Base-by-base conservation (phyloP, 75 land plant genomes). In the Pinus tabuliformis region DNA sequence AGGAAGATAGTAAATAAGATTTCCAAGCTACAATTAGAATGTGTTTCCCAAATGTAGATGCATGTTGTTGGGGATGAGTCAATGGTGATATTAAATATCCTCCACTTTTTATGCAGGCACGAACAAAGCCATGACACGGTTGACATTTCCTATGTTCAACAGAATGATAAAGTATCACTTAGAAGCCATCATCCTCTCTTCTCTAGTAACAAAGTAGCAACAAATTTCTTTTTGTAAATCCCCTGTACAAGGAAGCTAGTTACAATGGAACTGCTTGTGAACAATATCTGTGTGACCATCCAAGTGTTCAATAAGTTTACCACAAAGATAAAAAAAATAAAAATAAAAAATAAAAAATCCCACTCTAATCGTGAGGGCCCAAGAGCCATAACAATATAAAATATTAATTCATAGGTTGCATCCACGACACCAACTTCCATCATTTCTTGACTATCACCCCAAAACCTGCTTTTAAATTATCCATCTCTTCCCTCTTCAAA, bases 21-120 rank as follows among this genome's bases (percentile, higher is more conserved):
- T 83, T 95, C 99, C 99, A 95, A 76, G 93, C 99, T 58, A 91
- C 79, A 15, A 91, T 90, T 76, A 95, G 87, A 94, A 95, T 94
- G 77, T 95, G 94, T 59, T 84, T 91, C 18, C 93, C 92, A 78
- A 93, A 86, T 36, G 94, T 85, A 68, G 89, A 82, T 76, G 84
- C 85, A 12, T 86, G 88, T 61, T 86, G 77, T 45, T 86, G 80
- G 20, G 83, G 82, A 61, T 56, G 61, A 24, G 61, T 83, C 62
- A 88, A 57, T 12, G 99, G 99, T 76, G 92, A 89, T 78, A 95
- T 86, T 3, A 95, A 89, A 83, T 88, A 95, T 36, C 99, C 99
- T n/a, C 99, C 99, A 95, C 99, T 95, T 89, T 93, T 93, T 82
- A 95, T 85, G 86, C 89, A 82, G 74, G 94, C 99, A 54, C 99